Conservation (phyloP, 2,329 filamentous ascomycete species). For the Stemphylium lycopersici region DNA sequence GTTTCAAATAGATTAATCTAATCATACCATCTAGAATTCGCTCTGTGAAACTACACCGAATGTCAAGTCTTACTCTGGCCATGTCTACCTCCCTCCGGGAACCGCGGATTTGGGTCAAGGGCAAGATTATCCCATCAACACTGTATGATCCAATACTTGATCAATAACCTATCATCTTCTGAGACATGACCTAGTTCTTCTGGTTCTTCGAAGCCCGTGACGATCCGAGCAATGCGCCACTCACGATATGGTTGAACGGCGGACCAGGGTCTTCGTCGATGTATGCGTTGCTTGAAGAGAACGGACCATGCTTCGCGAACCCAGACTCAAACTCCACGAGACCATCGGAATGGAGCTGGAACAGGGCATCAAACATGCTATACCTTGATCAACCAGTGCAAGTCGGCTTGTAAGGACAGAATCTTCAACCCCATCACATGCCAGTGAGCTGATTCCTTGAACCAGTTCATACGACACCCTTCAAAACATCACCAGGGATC, state of each 20-base stretch:
- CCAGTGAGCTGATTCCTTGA: not conserved
- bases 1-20: not conserved
- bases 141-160: not conserved
- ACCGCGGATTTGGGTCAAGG: conserved; percentile 26
- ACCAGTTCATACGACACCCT: conserved; percentile 53
- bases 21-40: conserved; percentile 36
- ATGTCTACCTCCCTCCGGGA: conserved; percentile 44
- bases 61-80: conserved; percentile 61
- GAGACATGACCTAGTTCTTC: conserved; percentile 39
- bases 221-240: conserved; percentile 56
- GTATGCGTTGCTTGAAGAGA: conserved; percentile 55
- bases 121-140: conserved; percentile 29
- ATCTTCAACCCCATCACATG: not conserved
- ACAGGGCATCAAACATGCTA: conserved; percentile 53
- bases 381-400: conserved; percentile 69
- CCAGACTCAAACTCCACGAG: conserved; percentile 16
- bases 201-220: conserved; percentile 60
- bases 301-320: conserved; percentile 57
- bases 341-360: conserved; percentile 24
- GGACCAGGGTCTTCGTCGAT: conserved; percentile 45
- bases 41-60: conserved; percentile 61
- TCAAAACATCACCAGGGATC: conserved; percentile 27
- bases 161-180: not conserved
- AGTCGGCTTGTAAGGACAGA: conserved; percentile 54
- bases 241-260: conserved; percentile 61